These are phyloP conservation scores for Mycena olivaceomarginata DNA, from an alignment of 768 basidiomycete species.

Conservation along the genomic window DNA sequence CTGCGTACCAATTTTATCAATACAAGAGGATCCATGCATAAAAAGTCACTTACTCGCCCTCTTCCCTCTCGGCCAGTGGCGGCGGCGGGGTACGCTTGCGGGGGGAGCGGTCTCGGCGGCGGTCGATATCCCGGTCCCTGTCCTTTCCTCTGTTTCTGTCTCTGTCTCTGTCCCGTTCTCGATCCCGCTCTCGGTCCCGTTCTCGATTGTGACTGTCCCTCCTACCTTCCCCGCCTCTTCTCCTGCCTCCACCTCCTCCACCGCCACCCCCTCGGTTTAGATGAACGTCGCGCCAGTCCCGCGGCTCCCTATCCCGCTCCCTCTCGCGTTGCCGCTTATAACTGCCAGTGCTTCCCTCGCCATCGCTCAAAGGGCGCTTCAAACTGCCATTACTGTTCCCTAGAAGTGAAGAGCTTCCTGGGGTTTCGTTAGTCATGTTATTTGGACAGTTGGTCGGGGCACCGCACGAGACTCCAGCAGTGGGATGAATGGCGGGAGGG, in stretches of 20 bases:
- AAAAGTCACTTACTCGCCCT: slow-evolving; percentile 91
- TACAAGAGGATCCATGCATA: slow-evolving; percentile 28
- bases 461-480: slow-evolving; percentile 85
- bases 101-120: slow-evolving; percentile 48
- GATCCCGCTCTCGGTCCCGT: slow-evolving; percentile 51
- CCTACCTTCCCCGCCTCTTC: slow-evolving; percentile 50
- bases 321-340: slow-evolving; percentile 75
- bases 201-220: slow-evolving; percentile 54
- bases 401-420: slow-evolving; percentile 67
- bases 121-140: slow-evolving; percentile 45
- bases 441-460: slow-evolving; percentile 74
- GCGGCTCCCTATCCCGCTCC: slow-evolving; percentile 64
- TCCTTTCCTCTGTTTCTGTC: slow-evolving; percentile 43
- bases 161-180: slow-evolving; percentile 42
- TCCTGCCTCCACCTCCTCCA: slow-evolving; percentile 59
- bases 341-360: slow-evolving; percentile 58
- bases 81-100: slow-evolving; percentile 45
- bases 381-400: slow-evolving; percentile 50
- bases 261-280: slow-evolving; percentile 64
- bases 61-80: slow-evolving; percentile 78
- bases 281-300: slow-evolving; percentile 85
- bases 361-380: slow-evolving; percentile 87
- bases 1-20: slow-evolving; percentile 57
- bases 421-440: slow-evolving; percentile 87
- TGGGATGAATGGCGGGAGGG: slow-evolving; percentile 44